Evolutionary conservation across 2,329 filamentous ascomycete species (phyloP).

Genomic region (Huntiella omanensis): DNA sequence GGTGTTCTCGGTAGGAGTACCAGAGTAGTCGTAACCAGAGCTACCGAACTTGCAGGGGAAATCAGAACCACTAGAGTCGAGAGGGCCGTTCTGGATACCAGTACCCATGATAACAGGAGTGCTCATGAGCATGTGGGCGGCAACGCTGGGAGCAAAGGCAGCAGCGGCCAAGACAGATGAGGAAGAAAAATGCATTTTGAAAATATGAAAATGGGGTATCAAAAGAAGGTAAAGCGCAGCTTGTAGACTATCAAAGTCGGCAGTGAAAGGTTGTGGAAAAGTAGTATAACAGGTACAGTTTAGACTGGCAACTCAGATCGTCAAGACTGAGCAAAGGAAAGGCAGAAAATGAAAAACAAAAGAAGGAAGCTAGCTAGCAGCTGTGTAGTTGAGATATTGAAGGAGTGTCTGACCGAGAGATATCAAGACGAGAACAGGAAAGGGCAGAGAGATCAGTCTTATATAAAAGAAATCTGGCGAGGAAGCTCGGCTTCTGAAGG

Average conservation of each 20-base stretch:
- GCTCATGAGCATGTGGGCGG: slow-evolving; percentile 60
- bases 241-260: slow-evolving; percentile 7
- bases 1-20: slow-evolving; percentile 25
- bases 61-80: slow-evolving; percentile 38
- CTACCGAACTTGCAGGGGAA: slow-evolving; percentile 64
- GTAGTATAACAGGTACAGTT: not conserved
- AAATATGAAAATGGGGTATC: not conserved
- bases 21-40: slow-evolving; percentile 14
- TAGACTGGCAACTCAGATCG: not conserved
- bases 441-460: too few relatives aligned
- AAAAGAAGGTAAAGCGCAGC: not conserved
- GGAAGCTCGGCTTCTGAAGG: too few relatives aligned
- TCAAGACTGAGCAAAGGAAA: slow-evolving; percentile 7
- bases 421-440: not conserved
- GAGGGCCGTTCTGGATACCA: slow-evolving; percentile 30
- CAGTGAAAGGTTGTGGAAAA: not conserved
- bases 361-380: not conserved
- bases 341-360: slow-evolving; percentile 1
- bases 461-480: too few relatives aligned
- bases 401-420: not conserved
- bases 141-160: slow-evolving; percentile 40
- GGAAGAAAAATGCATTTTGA: slow-evolving; percentile 13
- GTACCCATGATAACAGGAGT: slow-evolving; percentile 44
- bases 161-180: slow-evolving; percentile 27
- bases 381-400: not conserved